Conservation (phyloP, 768 basidiomycete species). For the Amanita exitialis region DNA sequence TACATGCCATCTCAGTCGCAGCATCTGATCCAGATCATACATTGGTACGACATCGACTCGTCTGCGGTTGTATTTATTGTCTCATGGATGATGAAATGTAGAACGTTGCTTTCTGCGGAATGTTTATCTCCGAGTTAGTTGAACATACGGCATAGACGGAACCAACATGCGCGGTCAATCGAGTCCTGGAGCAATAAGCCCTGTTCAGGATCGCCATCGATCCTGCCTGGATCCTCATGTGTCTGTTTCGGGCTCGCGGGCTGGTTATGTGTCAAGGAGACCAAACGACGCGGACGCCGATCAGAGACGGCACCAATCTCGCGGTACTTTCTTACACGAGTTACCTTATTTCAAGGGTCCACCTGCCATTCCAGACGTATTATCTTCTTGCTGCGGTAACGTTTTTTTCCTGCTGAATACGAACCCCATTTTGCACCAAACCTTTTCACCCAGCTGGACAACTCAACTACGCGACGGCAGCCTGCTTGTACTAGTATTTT, state of each 20-base stretch:
- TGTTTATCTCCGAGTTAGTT: neutral
- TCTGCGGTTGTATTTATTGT: neutral
- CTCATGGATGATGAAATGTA: neutral
- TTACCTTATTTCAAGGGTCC: neutral
- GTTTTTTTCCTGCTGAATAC: neutral
- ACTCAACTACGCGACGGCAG: neutral
- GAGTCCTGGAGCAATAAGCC: neutral
- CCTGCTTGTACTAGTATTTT: too few species aligned
- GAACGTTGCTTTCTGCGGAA: neutral
- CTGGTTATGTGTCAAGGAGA: neutral
- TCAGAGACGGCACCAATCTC: conserved; percentile 1
- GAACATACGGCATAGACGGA: neutral
- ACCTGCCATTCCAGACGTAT: neutral
- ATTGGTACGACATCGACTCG: neutral
- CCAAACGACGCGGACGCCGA: neutral
- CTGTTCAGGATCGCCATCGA: neutral
- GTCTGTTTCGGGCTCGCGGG: neutral
- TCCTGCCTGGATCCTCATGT: neutral
- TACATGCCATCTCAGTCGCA: neutral
- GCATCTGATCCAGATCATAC: neutral
- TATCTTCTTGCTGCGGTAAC: neutral
- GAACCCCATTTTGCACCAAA: neutral
- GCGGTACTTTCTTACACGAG: neutral
- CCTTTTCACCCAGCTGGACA: neutral
- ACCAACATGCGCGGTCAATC: neutral